Base-by-base conservation (phyloP, 306 rosid species). In the Hylodesmum podocarpum region DNA sequence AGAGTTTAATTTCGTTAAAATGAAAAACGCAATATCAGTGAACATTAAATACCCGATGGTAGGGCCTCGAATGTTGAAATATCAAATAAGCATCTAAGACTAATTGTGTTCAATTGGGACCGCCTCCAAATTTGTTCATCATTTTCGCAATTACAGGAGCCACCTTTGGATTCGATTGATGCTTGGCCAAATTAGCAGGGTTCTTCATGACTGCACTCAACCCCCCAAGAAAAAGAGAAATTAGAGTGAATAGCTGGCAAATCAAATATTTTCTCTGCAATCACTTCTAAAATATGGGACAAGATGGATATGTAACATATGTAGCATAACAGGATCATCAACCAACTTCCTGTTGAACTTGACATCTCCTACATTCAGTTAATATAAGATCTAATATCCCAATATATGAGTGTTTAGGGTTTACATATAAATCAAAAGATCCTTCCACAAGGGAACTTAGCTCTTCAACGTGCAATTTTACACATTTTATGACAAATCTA, bases 131-230 rank as follows among this genome's bases (percentile, higher is more conserved):
- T 78, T 93, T 89, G 89, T 77, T 50, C 98, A 93, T 93, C 98
- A 93, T 93, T 88, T 93, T 93, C 1, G 93, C 94, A 68, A 93
- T 89, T 31, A 91, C 78, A 10, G 98, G 98, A 50, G 96, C 98
- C 77, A 93, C 96, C 86, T 93, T 93, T 25, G 98, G 98, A 72
- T 93, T 93, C 72, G 79, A 46, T 75, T 93, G 96, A 81, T 93
- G 98, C 85, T 93, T 91, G 15, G 94, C 93, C 66, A 93, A 89
- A 84, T 93, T 91, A 33, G 95, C 95, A 57, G 96, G 98, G 84
- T 93, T 86, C 88, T 86, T 91, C 98, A 93, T 93, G 11, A 93
- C 98, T 93, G 94, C 88, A 83, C 75, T 34, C 34, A 80, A 44
- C 31, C 33, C 22, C 47, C 15, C 6, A 7, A 27, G 44, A 12